These are phyloP conservation scores for Platanthera zijinensis DNA, from an alignment of 106 monocot species.

Conservation along the genomic window DNA sequence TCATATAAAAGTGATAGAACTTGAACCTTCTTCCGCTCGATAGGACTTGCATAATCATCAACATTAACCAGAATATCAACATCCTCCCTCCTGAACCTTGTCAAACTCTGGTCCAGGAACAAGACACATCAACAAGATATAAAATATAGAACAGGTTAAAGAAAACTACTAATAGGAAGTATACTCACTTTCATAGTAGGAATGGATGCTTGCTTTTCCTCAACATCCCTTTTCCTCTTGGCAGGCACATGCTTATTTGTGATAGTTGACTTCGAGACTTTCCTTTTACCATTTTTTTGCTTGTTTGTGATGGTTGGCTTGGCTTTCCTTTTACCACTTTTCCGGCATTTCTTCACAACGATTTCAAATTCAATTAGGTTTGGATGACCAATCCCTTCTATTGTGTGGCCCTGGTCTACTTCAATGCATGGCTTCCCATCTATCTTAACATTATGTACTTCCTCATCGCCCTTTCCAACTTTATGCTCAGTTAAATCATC, in stretches of 20 bases:
- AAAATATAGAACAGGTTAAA: neutral
- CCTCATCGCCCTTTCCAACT: neutral
- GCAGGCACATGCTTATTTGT: neutral
- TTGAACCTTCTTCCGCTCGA: neutral
- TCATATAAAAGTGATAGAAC: neutral
- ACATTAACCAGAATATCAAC: neutral
- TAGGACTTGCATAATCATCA: conserved; percentile 5
- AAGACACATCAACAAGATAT: neutral
- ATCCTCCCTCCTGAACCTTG: neutral
- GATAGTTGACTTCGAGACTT: neutral
- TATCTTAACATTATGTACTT: neutral
- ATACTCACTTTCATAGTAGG: neutral
- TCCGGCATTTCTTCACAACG: neutral
- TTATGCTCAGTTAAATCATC: neutral
- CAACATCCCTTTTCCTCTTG: conserved; percentile 1
- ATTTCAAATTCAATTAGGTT: neutral
- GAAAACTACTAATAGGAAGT: neutral
- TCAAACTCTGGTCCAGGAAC: neutral
- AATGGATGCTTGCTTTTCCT: neutral
- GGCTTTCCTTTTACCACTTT: neutral
- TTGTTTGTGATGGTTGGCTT: neutral
- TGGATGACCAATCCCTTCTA: conserved; percentile 2
- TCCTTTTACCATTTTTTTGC: neutral
- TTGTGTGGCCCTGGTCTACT: neutral
- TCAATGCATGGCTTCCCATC: neutral